Base-by-base conservation (phyloP, 148 eudicot genomes). In the Chenopodium formosanum region DNA sequence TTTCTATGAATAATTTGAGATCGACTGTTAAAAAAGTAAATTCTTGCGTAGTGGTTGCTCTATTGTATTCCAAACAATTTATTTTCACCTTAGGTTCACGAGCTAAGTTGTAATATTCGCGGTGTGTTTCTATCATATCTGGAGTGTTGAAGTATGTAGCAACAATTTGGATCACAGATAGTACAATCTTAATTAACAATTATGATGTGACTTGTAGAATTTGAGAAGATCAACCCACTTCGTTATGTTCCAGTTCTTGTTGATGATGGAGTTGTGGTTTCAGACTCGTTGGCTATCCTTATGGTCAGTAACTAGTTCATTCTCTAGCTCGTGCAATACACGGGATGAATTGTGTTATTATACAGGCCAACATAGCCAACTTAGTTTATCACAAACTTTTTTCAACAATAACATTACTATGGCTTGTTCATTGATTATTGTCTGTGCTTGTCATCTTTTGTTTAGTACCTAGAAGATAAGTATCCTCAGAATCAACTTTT, bases 241-340 rank as follows among this genome's bases (percentile, higher is more conserved):
- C 83, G 81, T 81, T 86, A 47, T 27, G 93, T 92, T 62, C 95
- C 93, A 3, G 90, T 80, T 53, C 85, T 92, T 74, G 89, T 89
- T 79, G 95, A 92, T 82, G 89, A 88, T 27, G 90, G 86, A 68
- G 76, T 85, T 47, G 85, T 87, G 79, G 82, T 92, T 78, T 83
- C 93, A 19, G 95, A 92, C 78, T 90, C 93, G 10, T 84, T 81
- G 86, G 93, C 95, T 50, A 90, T 92, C 80, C 81, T 92, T 63
- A 75, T 92, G 92, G 95, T 92, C 34, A 17, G 87, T 84, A 47
- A 29, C 23, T 22, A 9, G 53, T 12, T 40, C 44, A 40, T 40
- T 40, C 8, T 40, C 44, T 40, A 40, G 44, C 44, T 40, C 44
- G 44, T 40, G 44, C 44, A 40, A 6, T 40, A 40, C 44, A 40